Percentiles rank a stretch among this genome's conserved stretches.
Evolutionary conservation across 108 stramenopile species (phyloP).

Genomic region (Bacterosira constricta): DNA sequence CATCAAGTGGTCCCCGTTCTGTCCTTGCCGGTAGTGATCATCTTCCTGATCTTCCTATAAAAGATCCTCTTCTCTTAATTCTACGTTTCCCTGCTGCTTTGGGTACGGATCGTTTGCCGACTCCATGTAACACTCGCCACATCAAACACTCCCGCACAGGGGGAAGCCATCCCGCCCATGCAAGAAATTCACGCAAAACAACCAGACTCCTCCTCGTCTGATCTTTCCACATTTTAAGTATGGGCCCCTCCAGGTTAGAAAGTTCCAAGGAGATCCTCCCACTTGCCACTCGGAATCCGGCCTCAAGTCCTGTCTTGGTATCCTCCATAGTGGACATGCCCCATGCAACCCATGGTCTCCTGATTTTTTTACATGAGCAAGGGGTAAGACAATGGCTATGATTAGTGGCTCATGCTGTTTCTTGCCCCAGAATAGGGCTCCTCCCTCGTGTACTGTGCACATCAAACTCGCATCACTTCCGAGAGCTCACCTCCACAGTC

Average conservation of each 20-base stretch:
- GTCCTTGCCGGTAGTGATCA: neutral
- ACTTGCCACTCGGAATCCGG: neutral
- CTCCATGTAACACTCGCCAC: constrained; percentile 37
- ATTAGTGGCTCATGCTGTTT: neutral
- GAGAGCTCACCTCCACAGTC: neutral
- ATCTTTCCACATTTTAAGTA: neutral
- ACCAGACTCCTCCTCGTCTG: neutral
- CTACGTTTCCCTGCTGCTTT: too few species aligned
- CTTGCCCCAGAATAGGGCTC: neutral
- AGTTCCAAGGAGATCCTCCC: too few species aligned
- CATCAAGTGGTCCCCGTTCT: too few species aligned
- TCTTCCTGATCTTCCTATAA: too few species aligned
- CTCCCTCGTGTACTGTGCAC: neutral
- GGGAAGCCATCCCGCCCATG: constrained; percentile 3
- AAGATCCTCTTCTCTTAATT: too few species aligned
- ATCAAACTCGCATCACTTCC: neutral
- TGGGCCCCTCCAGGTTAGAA: neutral
- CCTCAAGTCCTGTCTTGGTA: neutral
- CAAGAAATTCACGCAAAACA: constrained; percentile 15
- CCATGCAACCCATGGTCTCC: neutral
- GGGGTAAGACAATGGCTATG: neutral
- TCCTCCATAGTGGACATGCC: neutral
- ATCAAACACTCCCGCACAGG: constrained; percentile 43
- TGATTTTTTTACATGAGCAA: neutral
- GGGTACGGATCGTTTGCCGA: constrained; percentile 6